Base-by-base conservation (phyloP, 257 asterid genomes). In the Cynanchum wilfordii region DNA sequence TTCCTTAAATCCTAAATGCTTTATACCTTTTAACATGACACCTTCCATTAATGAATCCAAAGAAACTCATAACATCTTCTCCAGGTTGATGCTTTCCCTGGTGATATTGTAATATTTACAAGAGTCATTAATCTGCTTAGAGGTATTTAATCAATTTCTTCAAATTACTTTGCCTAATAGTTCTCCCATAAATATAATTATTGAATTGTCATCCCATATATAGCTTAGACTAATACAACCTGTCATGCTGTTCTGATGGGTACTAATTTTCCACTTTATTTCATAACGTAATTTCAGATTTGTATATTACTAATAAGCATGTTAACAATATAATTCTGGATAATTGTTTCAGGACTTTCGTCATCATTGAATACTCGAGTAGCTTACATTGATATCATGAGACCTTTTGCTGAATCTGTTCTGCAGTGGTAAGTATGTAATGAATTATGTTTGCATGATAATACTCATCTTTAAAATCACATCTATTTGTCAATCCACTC, bases 81-180 rank as follows among this genome's bases (percentile, higher is more conserved):
- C 75, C 90, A 94, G 98, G 91, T 94, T 72, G 97, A 94, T 86
- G 97, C 98, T 81, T 94, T 94, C 82, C 98, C 98, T 15, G 97
- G 98, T 72, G 98, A 94, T 82, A 89, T 91, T 75, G 89, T 94
- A 79, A 94, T 94, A 85, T 94, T 94, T 83, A 78, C 93, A 73
- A 86, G 98, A 76, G 97, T 94, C 75, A 83, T 94, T 83, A 94
- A 94, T 86, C 96, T 94, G 75, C 96, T 94, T 66, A 84, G 98
- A 88, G 98, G 98, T 91, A 76, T 78, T 54, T 22, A 74, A 75
- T 84, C 56, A 55, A 74, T 74, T 49, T 68, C 66, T 33, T 68
- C 58, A 24, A 27, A 8, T 42, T 66, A 22, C 55, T 42, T 20
- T 22, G 30, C 71, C 9, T 38, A 20, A 22, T 66, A 22, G 71